Evolutionary conservation across 805 yeast species (phyloP), one percentile per base, ranked within the genome.

Genomic region (Yarrowia sp.): DNA sequence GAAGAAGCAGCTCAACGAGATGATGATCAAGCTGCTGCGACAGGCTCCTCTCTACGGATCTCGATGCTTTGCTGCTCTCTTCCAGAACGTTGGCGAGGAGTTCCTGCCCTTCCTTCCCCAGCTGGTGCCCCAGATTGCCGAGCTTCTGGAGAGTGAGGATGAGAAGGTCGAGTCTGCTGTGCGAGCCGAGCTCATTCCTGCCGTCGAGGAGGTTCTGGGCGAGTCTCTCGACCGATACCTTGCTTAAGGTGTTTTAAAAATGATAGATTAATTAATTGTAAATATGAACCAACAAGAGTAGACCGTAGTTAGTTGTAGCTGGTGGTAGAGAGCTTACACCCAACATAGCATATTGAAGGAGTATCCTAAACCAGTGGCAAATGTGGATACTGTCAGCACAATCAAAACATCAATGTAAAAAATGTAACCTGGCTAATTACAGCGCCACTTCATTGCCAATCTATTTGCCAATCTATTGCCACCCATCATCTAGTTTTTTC

Each of bases 71-170:
- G 90, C 90, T 75, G 80, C 86, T 31, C 85, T 95, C 36, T 95
- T 92, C 81, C 89, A 89, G 79, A 36, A 39, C 31, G 88, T 92
- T 71, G 98, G 98, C 65, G 98, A 95, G 71, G 90, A 87, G 74
- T 95, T 98, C 99, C 82, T 95, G 69, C 80, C 88, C 38, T 82
- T 89, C 79, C 81, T 95, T 71, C 99, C 99, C 28, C 97, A 92
- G 73, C 82, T 95, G 70, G 96, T 95, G 68, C 99, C 99, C 38
- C 83, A 90, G 67, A 90, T 95, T 75, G 97, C 98, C 8, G 99
- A 95, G 77, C 78, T 95, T 66, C 81, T 95, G 68, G 99, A 95
- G 73, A 98, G 92, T 74, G 98, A 95, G 67, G 96, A 92, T 68
- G 99, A 95, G 75, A 86, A 83, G 57, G 97, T 95, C 35, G 98